Conservation (phyloP, 2,329 filamentous ascomycete genomes). For the Dryadomyces sulphureus region DNA sequence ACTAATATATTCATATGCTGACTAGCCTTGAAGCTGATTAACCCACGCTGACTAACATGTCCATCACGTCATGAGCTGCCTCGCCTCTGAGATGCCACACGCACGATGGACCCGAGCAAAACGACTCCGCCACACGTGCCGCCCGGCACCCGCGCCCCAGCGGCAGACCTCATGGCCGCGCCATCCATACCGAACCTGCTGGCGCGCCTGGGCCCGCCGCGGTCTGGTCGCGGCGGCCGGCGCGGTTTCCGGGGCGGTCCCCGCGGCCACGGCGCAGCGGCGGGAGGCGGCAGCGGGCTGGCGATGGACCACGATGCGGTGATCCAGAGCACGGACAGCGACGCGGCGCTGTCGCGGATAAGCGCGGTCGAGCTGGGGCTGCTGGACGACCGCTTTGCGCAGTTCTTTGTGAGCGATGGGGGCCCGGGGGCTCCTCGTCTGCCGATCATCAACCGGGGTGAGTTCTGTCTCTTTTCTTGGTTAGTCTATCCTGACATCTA, state of each 20-base stretch:
- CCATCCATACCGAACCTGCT: conserved; percentile 67
- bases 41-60: no score
- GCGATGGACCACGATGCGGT: conserved; percentile 47
- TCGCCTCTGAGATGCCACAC: no score
- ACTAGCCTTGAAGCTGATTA: no score
- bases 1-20: no score
- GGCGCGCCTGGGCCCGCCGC: conserved; percentile 30
- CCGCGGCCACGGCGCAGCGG: conserved; percentile 1
- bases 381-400: conserved; percentile 66
- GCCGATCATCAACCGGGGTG: conserved; percentile 90
- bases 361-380: conserved; percentile 83
- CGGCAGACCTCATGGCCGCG: conserved; percentile 41
- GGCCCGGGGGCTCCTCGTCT: conserved; percentile 47
- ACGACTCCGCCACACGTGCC: no score
- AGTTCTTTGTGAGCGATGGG: conserved; percentile 41
- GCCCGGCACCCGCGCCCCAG: neutral
- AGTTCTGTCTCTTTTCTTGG: conserved; percentile 8
- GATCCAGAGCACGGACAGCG: conserved; percentile 80
- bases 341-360: conserved; percentile 76
- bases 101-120: no score
- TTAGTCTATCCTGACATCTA: conserved; percentile 18
- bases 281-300: conserved; percentile 20
- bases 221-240: conserved; percentile 8
- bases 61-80: no score
- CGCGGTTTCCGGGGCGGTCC: conserved; percentile 6